phyloP scores from a whole-genome alignment of 352 stramenopile genomes.

The Blastocystis sp. region DNA sequence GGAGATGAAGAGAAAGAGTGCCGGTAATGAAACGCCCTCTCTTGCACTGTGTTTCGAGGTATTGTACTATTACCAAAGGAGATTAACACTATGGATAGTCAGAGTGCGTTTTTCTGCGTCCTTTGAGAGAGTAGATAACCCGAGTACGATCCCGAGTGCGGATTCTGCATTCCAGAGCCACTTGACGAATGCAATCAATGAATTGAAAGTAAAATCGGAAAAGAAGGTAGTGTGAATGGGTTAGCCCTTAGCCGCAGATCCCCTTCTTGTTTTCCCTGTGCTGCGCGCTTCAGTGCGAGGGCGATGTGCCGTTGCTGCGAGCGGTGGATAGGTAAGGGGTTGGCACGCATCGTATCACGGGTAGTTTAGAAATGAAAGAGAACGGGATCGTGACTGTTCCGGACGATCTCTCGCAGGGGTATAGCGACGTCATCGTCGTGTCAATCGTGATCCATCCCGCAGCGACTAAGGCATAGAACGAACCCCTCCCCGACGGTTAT shows the following conservation, averaged over 20 bases:
- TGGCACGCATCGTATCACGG: background rate
- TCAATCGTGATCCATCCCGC: background rate
- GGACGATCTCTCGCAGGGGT: background rate
- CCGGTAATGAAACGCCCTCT: too few relatives aligned
- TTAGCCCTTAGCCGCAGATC: background rate
- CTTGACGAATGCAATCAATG: background rate
- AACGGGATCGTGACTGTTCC: background rate
- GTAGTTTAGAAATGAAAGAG: background rate
- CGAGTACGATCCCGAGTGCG: background rate
- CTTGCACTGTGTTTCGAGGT: too few relatives aligned
- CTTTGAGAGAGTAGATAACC: background rate
- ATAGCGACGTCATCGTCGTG: background rate
- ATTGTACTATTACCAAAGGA: too few relatives aligned
- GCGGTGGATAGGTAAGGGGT: background rate
- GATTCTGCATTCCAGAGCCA: background rate
- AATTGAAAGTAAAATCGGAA: conserved; percentile 22
- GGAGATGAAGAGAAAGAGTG: too few relatives aligned
- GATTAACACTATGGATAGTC: too few relatives aligned
- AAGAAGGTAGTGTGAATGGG: background rate
- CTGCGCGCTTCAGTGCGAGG: background rate
- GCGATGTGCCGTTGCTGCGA: background rate
- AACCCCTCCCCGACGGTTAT: background rate
- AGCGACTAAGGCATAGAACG: background rate
- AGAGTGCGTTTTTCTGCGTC: background rate
- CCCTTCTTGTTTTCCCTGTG: conserved; percentile 29